Percentiles rank a stretch among this genome's conserved stretches.
phyloP scores from a whole-genome alignment of 2,329 filamentous ascomycete genomes.

The Periconia sp. region DNA sequence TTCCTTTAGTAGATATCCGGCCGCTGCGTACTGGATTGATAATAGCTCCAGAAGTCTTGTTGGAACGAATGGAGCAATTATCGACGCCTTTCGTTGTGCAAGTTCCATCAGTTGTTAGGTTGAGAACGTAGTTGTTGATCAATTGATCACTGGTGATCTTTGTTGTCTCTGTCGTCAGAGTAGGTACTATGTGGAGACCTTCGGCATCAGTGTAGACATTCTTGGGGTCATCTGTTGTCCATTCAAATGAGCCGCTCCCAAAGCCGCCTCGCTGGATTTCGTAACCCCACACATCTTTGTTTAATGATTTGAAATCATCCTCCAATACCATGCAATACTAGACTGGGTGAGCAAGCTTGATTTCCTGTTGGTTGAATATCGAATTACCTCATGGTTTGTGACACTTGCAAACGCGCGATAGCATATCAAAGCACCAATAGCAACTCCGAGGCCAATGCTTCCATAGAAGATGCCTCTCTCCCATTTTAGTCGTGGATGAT shows the following conservation, averaged over 20 bases:
- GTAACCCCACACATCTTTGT: constrained; percentile 69
- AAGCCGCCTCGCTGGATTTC: constrained; percentile 77
- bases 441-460: constrained; percentile 21
- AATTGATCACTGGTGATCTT: constrained; percentile 69
- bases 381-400: constrained; percentile 19
- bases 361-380: too few relatives aligned
- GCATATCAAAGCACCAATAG: constrained; percentile 27
- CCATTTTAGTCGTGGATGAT: constrained; percentile 27
- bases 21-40: constrained; percentile 78
- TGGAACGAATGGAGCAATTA: constrained; percentile 73
- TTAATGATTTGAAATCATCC: constrained; percentile 64
- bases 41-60: constrained; percentile 75
- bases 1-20: constrained; percentile 74
- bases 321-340: constrained; percentile 50
- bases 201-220: constrained; percentile 76
- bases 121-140: constrained; percentile 52
- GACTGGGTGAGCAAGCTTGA: too few relatives aligned
- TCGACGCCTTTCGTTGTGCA: constrained; percentile 67
- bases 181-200: constrained; percentile 75
- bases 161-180: constrained; percentile 68
- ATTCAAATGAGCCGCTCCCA: constrained; percentile 72
- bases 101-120: constrained; percentile 55
- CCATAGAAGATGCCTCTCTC: constrained; percentile 28
- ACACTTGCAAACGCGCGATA: constrained; percentile 27
- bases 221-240: constrained; percentile 71